These are phyloP conservation scores for Pterocarpus santalinus DNA, from an alignment of 306 rosid species.

Conservation along the genomic window DNA sequence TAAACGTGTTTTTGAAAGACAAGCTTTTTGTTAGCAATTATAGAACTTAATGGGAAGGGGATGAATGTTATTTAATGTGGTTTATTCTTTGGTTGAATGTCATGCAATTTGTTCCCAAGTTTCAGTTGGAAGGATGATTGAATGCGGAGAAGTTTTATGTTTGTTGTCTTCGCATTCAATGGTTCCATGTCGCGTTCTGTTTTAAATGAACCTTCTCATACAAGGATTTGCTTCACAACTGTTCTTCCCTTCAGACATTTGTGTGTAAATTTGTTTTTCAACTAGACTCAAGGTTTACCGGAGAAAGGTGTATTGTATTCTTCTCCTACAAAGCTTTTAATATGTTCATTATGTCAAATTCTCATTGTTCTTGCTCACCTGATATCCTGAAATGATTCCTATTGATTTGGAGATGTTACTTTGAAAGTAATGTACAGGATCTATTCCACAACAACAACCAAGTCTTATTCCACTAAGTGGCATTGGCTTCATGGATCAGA, in stretches of 20 bases:
- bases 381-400: constrained; percentile 18
- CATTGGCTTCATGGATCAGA: not conserved
- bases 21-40: not conserved
- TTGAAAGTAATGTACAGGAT: not conserved
- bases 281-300: not conserved
- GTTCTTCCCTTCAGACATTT: constrained; percentile 1
- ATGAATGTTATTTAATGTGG: constrained; percentile 2
- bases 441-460: not conserved
- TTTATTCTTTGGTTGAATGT: constrained; percentile 10
- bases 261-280: not conserved
- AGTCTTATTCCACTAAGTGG: not conserved
- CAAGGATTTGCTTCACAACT: constrained; percentile 17
- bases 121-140: constrained; percentile 9
- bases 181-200: constrained; percentile 6
- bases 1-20: not conserved
- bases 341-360: not conserved
- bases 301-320: not conserved
- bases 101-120: not conserved
- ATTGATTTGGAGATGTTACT: not conserved
- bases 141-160: not conserved
- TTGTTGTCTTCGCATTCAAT: constrained; percentile 5
- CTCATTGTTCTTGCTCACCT: constrained; percentile 14
- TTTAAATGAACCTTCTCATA: not conserved
- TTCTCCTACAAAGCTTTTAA: not conserved
- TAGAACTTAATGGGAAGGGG: not conserved